Conservation (phyloP, 441 rosid species). For the Gossypium armourianum region DNA sequence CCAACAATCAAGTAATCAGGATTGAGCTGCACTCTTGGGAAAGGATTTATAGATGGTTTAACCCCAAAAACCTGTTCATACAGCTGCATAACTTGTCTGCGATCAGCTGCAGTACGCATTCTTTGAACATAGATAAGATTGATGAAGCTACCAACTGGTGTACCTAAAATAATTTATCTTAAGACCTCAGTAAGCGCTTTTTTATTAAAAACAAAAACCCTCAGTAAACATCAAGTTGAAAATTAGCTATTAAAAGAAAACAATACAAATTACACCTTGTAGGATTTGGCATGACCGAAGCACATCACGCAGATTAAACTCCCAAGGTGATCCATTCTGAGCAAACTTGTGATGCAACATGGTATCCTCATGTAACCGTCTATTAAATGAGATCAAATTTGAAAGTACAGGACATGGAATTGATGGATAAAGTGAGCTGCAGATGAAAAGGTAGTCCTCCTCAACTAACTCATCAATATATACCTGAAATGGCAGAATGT, state of each 20-base stretch:
- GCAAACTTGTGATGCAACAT: conserved; percentile 65
- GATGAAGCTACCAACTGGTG: conserved; percentile 48
- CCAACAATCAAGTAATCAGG: conserved; percentile 54
- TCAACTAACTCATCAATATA: conserved; percentile 84
- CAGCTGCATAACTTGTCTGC: conserved; percentile 56
- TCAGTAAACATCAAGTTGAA: not conserved
- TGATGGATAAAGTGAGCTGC: conserved; percentile 68
- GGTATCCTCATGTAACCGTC: conserved; percentile 67
- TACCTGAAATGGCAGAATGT: conserved; percentile 42
- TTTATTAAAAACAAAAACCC: not conserved
- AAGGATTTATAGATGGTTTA: conserved; percentile 59
- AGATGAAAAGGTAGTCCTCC: conserved; percentile 74
- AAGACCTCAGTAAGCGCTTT: not conserved
- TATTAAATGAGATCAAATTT: conserved; percentile 68
- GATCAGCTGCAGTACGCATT: conserved; percentile 87
- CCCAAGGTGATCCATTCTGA: conserved; percentile 97
- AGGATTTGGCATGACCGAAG: conserved; percentile 78
- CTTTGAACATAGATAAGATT: conserved; percentile 74
- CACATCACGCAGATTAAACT: conserved; percentile 94
- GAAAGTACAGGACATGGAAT: conserved; percentile 56
- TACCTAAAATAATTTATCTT: conserved; percentile 26
- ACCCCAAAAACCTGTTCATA: conserved; percentile 64
- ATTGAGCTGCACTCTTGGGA: conserved; percentile 69
- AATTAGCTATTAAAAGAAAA: not conserved
- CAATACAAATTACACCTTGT: conserved; percentile 41